phyloP scores from a whole-genome alignment of 371 early-diverging fungal species.

The Mortierella sp. region DNA sequence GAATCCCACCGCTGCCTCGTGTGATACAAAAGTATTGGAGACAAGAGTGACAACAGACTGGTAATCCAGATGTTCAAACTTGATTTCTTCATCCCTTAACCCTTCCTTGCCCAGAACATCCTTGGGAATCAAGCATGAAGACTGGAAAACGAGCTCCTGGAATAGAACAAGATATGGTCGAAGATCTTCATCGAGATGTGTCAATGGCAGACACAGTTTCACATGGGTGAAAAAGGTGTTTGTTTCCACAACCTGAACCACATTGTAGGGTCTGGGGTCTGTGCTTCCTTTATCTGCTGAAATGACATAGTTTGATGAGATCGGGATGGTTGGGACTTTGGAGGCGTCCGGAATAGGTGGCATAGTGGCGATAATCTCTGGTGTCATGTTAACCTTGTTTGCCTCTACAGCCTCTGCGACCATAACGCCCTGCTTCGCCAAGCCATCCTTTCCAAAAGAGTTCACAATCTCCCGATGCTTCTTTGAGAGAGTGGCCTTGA shows the following conservation, averaged over 20 bases:
- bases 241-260: conserved; percentile 67
- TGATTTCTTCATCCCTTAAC: conserved; percentile 37
- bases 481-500: conserved; percentile 58
- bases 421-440: conserved; percentile 57
- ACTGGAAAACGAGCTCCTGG: conserved; percentile 60
- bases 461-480: conserved; percentile 57
- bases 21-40: conserved; percentile 66
- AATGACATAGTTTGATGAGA: conserved; percentile 34
- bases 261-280: conserved; percentile 58
- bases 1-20: conserved; percentile 72
- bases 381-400: conserved; percentile 68
- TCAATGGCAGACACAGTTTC: conserved; percentile 67
- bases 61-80: conserved; percentile 62
- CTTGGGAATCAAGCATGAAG: conserved; percentile 47
- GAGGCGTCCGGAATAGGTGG: conserved; percentile 69
- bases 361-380: conserved; percentile 61
- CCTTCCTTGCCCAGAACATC: conserved; percentile 15
- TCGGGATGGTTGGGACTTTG: conserved; percentile 57
- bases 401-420: conserved; percentile 69
- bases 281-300: conserved; percentile 7
- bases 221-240: conserved; percentile 72
- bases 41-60: conserved; percentile 63
- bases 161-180: conserved; percentile 74
- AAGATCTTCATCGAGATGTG: conserved; percentile 61
- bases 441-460: conserved; percentile 63